Evolutionary conservation across 2,329 filamentous ascomycete species (phyloP).

Genomic region (Aspergillus intermedius): DNA sequence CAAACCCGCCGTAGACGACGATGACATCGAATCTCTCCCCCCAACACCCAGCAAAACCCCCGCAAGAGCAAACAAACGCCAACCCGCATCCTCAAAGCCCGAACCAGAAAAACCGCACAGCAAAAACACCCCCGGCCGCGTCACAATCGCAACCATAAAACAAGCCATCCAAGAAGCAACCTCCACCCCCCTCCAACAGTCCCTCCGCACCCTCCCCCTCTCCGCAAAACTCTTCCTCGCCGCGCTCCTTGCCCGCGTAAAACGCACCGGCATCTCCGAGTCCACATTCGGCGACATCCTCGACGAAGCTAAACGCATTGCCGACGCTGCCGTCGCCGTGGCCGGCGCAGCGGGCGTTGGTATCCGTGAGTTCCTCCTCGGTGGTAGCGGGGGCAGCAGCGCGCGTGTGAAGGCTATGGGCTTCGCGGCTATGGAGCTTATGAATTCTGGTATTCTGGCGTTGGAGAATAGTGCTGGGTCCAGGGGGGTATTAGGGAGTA

Average conservation of each 20-base stretch:
- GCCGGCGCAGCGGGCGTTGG: conserved; percentile 49
- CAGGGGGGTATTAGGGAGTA: conserved; percentile 23
- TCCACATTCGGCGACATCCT: conserved; percentile 83
- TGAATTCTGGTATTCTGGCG: conserved; percentile 80
- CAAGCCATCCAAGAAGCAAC: conserved; percentile 93
- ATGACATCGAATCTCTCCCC: conserved; percentile 32
- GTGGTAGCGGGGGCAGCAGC: conserved; percentile 31
- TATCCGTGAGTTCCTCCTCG: conserved; percentile 57
- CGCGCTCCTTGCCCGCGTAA: conserved; percentile 69
- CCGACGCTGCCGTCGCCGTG: conserved; percentile 35
- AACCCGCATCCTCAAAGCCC: conserved; percentile 2
- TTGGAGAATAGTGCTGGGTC: conserved; percentile 52
- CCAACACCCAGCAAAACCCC: conserved; percentile 41
- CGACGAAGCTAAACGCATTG: conserved; percentile 72
- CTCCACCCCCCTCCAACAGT: conserved; percentile 83
- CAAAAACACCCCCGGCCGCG: conserved; percentile 45
- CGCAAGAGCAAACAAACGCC: conserved; percentile 22
- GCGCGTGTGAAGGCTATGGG: conserved; percentile 56
- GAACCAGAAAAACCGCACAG: conserved; percentile 5
- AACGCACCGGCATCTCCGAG: conserved; percentile 78
- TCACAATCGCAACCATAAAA: conserved; percentile 90
- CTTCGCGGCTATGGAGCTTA: conserved; percentile 70
- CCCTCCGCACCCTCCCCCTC: conserved; percentile 73
- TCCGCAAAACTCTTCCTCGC: conserved; percentile 79
- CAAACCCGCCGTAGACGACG: conserved; percentile 15